A percentile compares a stretch with the other conserved stretches of the same genome.
These are phyloP conservation scores for Plasmodium ovale DNA, from an alignment of 169 alveolate genomes.

Conservation along the genomic window DNA sequence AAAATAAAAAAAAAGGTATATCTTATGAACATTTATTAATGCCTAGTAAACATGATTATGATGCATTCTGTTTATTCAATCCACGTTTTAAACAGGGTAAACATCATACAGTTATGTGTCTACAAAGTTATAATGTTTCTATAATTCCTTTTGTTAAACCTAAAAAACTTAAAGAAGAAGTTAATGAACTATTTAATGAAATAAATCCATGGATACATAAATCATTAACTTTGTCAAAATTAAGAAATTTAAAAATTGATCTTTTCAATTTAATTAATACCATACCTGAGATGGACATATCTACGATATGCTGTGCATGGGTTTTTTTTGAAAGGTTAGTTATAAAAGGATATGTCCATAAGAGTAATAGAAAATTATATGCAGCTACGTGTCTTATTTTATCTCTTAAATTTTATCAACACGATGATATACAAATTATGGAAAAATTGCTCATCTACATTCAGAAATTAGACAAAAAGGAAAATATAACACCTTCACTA, in stretches of 20 bases:
- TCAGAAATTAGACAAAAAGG: constrained; percentile 78
- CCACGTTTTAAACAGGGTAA: constrained; percentile 77
- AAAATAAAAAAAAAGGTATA: constrained; percentile 67
- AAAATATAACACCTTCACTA: constrained; percentile 78
- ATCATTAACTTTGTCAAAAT: constrained; percentile 74
- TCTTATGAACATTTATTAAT: constrained; percentile 74
- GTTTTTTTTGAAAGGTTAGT: constrained; percentile 85
- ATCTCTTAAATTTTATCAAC: constrained; percentile 85
- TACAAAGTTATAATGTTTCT: constrained; percentile 71
- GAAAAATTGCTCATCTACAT: constrained; percentile 79
- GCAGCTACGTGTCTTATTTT: constrained; percentile 85
- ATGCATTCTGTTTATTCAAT: constrained; percentile 75
- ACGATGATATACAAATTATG: constrained; percentile 81
- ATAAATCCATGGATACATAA: constrained; percentile 76
- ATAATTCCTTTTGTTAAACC: constrained; percentile 75
- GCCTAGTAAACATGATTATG: constrained; percentile 70
- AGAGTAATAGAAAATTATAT: constrained; percentile 81
- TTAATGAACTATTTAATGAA: constrained; percentile 74
- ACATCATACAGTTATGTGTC: constrained; percentile 65
- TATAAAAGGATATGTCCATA: constrained; percentile 81
- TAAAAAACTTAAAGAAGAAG: constrained; percentile 60
- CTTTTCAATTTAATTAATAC: constrained; percentile 76
- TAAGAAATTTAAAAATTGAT: constrained; percentile 76
- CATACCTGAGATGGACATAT: constrained; percentile 82
- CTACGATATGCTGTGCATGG: constrained; percentile 87